Percentiles rank a stretch among this genome's conserved stretches.
phyloP scores from a whole-genome alignment of 2,329 filamentous ascomycete genomes.

The Epichloe scottii region DNA sequence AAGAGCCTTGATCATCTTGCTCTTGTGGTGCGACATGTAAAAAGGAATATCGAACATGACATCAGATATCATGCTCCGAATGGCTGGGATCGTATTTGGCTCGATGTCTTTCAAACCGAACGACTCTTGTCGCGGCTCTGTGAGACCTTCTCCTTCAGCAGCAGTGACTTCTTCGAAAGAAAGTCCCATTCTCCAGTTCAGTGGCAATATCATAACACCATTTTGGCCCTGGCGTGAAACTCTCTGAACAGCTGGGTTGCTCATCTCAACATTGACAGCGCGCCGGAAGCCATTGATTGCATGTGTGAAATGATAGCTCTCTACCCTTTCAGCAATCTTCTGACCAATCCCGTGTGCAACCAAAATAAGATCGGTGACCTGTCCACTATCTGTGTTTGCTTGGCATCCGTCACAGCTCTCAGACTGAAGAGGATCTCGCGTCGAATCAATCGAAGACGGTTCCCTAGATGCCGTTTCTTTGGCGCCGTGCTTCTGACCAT shows the following conservation, averaged over 20 bases:
- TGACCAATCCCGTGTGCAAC: conserved; percentile 95
- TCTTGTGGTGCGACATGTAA: conserved; percentile 92
- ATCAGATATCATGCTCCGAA: conserved; percentile 89
- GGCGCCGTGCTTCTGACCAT: conserved; percentile 23
- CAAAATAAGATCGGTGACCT: conserved; percentile 76
- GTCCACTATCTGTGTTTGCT: conserved; percentile 49
- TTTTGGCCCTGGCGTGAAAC: conserved; percentile 67
- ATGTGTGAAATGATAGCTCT: conserved; percentile 95
- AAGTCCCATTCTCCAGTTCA: conserved; percentile 87
- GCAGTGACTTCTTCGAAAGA: conserved; percentile 72
- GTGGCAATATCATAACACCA: conserved; percentile 82
- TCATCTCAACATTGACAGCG: conserved; percentile 73
- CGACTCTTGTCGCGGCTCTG: conserved; percentile 44
- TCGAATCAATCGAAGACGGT: neutral
- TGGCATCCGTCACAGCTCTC: conserved; percentile 43
- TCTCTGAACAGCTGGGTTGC: conserved; percentile 58
- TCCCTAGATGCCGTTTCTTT: neutral
- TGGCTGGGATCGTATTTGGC: conserved; percentile 74
- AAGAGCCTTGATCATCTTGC: conserved; percentile 84
- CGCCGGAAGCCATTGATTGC: conserved; percentile 84
- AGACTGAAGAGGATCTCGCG: conserved; percentile 16
- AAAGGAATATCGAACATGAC: conserved; percentile 98
- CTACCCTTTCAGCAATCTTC: conserved; percentile 85
- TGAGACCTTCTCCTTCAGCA: conserved; percentile 40
- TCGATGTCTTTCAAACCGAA: conserved; percentile 76